phyloP scores from a whole-genome alignment of 345 rosid genomes.

The Sonneratia caseolaris region DNA sequence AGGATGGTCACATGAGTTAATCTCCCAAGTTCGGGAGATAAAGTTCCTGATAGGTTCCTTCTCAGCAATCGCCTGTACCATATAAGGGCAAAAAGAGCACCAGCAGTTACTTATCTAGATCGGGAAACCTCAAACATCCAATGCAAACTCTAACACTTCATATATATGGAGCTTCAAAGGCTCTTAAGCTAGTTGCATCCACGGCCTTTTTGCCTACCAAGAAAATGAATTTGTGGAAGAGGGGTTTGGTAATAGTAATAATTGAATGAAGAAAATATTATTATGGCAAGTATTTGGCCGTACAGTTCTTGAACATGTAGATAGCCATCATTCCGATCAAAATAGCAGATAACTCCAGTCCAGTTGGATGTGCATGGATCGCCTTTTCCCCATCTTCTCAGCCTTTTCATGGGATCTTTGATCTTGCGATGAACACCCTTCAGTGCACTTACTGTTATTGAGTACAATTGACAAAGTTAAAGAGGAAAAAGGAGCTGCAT shows the following conservation, averaged over 20 bases:
- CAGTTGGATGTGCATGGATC: conserved; percentile 83
- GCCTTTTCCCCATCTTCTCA: conserved; percentile 63
- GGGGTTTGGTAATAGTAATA: no score
- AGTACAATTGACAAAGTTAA: not conserved
- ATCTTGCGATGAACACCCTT: conserved; percentile 36
- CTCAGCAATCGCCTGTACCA: conserved; percentile 59
- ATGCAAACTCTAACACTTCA: not conserved
- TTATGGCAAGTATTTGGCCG: conserved; percentile 5
- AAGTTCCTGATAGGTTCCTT: conserved; percentile 64
- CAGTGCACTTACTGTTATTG: conserved; percentile 47
- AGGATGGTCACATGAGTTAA: conserved; percentile 49
- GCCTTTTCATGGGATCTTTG: conserved; percentile 41
- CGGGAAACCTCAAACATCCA: no score
- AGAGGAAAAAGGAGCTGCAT: not conserved
- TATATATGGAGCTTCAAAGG: not conserved
- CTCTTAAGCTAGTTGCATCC: no score
- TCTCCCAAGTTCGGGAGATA: conserved; percentile 73
- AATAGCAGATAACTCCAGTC: conserved; percentile 78
- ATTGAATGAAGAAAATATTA: not conserved
- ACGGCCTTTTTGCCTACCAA: no score
- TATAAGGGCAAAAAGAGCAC: not conserved
- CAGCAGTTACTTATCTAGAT: no score
- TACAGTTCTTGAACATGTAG: conserved; percentile 70
- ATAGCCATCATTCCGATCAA: conserved; percentile 50
- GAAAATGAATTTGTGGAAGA: no score